Evolutionary conservation across 2,329 filamentous ascomycete genomes (phyloP).

Genomic region (Coniochaeta pulveracea): DNA sequence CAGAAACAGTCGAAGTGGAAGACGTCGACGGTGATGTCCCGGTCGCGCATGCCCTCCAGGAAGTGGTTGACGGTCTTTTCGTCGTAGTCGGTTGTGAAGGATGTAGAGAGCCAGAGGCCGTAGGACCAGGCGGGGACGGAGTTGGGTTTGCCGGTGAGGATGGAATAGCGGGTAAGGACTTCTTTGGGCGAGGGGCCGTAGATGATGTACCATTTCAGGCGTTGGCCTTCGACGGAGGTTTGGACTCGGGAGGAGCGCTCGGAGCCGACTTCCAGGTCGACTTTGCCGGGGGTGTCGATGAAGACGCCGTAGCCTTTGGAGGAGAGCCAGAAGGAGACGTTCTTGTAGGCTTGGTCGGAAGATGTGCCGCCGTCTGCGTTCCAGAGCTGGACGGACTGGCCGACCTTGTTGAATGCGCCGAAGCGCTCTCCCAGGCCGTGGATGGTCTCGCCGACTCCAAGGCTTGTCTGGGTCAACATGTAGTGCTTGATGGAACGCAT

Average conservation of each 20-base stretch:
- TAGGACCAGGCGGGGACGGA: conserved; percentile 64
- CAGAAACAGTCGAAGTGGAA: conserved; percentile 74
- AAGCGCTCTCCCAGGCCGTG: conserved; percentile 70
- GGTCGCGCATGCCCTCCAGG: conserved; percentile 55
- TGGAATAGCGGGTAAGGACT: conserved; percentile 54
- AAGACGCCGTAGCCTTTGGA: conserved; percentile 69
- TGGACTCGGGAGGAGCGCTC: conserved; percentile 63
- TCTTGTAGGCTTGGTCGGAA: conserved; percentile 63
- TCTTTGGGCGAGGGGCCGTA: conserved; percentile 63
- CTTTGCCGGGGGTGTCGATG: conserved; percentile 56
- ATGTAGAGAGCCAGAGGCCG: conserved; percentile 66
- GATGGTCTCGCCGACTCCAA: conserved; percentile 52
- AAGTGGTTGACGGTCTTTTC: conserved; percentile 57
- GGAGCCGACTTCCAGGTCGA: conserved; percentile 64
- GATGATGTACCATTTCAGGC: conserved; percentile 64
- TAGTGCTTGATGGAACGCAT: conserved; percentile 41
- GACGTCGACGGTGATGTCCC: conserved; percentile 55
- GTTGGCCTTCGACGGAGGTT: conserved; percentile 56
- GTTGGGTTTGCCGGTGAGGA: conserved; percentile 53
- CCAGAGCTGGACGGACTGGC: conserved; percentile 56
- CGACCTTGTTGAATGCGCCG: conserved; percentile 65
- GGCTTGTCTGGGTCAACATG: conserved; percentile 43
- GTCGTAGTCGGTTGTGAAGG: conserved; percentile 64
- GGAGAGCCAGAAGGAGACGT: conserved; percentile 58
- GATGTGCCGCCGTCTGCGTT: conserved; percentile 55